These are phyloP conservation scores for Pterocarpus macrocarpus DNA, from an alignment of 306 rosid genomes.

Conservation along the genomic window DNA sequence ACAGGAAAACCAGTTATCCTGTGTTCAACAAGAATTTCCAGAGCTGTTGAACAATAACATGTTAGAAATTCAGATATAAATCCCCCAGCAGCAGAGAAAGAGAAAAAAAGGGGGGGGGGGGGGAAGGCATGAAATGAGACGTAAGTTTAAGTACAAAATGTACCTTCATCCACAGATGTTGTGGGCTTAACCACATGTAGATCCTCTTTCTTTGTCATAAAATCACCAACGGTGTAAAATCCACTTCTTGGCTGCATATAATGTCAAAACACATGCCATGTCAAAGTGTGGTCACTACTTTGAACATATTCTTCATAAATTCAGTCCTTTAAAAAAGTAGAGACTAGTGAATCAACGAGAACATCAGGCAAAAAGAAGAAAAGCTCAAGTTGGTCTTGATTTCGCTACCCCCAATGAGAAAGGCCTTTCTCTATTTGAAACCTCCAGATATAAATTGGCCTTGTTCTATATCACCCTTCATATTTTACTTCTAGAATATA, in stretches of 20 bases:
- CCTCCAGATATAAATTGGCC: slow-evolving; percentile 1
- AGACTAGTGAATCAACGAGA: background rate
- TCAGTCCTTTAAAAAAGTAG: background rate
- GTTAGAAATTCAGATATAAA: slow-evolving; percentile 44
- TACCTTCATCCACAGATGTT: slow-evolving; percentile 95
- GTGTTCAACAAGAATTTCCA: slow-evolving; percentile 85
- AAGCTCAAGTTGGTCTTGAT: background rate
- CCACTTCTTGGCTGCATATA: slow-evolving; percentile 72
- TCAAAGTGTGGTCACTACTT: slow-evolving; percentile 24
- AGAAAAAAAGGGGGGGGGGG: background rate
- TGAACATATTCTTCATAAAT: slow-evolving; percentile 7
- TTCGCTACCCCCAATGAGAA: slow-evolving; percentile 23
- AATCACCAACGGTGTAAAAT: slow-evolving; percentile 85
- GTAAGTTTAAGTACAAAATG: slow-evolving; percentile 10
- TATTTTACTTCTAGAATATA: slow-evolving; percentile 11
- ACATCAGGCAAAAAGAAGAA: background rate
- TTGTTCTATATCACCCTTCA: slow-evolving; percentile 3
- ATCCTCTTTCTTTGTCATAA: slow-evolving; percentile 82
- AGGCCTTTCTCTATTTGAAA: slow-evolving; percentile 24
- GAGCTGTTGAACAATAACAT: slow-evolving; percentile 69
- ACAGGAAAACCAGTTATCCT: slow-evolving; percentile 99
- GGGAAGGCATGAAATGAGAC: slow-evolving; percentile 21
- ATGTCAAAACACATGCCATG: slow-evolving; percentile 22
- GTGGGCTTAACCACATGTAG: slow-evolving; percentile 85
- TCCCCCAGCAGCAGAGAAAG: background rate